Evolutionary conservation across 257 asterid species (phyloP).

Genomic region (Scutellaria barbata): DNA sequence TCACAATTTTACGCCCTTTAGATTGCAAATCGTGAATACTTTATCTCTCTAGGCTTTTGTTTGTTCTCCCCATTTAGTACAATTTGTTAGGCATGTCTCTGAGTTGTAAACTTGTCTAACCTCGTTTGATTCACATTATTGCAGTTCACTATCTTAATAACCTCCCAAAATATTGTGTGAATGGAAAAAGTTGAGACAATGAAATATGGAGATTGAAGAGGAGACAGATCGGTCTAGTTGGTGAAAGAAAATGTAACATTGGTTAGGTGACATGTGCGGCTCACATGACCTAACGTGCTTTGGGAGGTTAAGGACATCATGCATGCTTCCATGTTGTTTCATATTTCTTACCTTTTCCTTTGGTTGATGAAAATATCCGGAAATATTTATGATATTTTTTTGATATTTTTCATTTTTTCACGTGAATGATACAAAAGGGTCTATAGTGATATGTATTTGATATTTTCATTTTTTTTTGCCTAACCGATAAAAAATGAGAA

Average conservation of each 20-base stretch:
- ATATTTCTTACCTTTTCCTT: too few species aligned
- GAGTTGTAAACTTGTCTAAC: slow-evolving; percentile 5
- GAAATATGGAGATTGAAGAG: slow-evolving; percentile 10
- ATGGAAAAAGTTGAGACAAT: background rate
- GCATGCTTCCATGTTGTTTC: slow-evolving; percentile 1
- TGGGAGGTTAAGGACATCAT: slow-evolving; percentile 20
- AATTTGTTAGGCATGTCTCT: background rate
- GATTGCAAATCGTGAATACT: background rate
- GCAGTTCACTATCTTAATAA: background rate
- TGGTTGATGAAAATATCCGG: too few species aligned
- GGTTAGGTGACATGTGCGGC: slow-evolving; percentile 31
- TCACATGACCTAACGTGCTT: slow-evolving; percentile 41
- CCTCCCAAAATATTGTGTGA: background rate
- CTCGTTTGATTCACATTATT: background rate
- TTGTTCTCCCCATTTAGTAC: background rate
- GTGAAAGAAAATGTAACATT: slow-evolving; percentile 1
- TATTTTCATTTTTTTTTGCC: too few species aligned
- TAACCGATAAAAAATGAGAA: too few species aligned
- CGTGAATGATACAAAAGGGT: too few species aligned
- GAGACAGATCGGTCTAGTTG: slow-evolving; percentile 2
- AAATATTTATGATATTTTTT: too few species aligned
- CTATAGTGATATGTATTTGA: too few species aligned
- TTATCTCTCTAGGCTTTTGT: background rate
- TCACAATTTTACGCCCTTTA: slow-evolving; percentile 87
- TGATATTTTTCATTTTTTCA: too few species aligned